These are phyloP conservation scores for Arxiozyma telluris DNA, from an alignment of 1,139 yeast species.

Conservation along the genomic window DNA sequence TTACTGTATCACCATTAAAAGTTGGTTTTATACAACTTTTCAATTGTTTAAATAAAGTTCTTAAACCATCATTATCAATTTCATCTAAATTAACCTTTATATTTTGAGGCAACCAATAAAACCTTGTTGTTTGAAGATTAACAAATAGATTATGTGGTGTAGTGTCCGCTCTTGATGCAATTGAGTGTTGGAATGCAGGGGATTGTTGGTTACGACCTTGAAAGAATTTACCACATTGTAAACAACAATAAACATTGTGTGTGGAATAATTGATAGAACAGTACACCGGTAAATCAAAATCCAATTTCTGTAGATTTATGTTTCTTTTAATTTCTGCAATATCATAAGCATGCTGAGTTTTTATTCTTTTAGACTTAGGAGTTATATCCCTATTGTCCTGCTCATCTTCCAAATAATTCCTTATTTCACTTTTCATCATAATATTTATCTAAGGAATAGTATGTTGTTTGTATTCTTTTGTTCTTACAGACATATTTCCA, in stretches of 20 bases:
- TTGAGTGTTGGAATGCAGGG: slow-evolving; percentile 60
- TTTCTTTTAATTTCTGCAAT: neutral
- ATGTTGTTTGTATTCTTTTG: too few relatives aligned
- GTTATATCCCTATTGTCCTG: neutral
- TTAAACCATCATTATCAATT: neutral
- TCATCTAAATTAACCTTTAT: slow-evolving; percentile 9
- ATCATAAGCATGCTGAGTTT: neutral
- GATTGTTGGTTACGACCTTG: slow-evolving; percentile 59
- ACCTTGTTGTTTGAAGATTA: slow-evolving; percentile 41
- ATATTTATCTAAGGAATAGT: too few relatives aligned
- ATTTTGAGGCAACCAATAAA: slow-evolving; percentile 53
- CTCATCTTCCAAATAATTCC: neutral
- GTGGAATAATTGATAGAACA: slow-evolving; percentile 57
- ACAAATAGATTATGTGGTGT: slow-evolving; percentile 54
- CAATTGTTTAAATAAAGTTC: slow-evolving; percentile 40
- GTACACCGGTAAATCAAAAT: slow-evolving; percentile 61
- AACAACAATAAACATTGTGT: slow-evolving; percentile 59
- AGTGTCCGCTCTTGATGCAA: slow-evolving; percentile 32
- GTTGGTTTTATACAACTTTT: slow-evolving; percentile 41
- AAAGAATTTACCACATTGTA: slow-evolving; percentile 64
- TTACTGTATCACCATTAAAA: slow-evolving; percentile 35
- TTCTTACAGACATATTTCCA: too few relatives aligned
- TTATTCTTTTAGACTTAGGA: neutral
- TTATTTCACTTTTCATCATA: neutral
- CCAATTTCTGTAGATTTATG: slow-evolving; percentile 41